Evolutionary conservation across 805 yeast species (phyloP).

Genomic region (Grigorovia jiainica): DNA sequence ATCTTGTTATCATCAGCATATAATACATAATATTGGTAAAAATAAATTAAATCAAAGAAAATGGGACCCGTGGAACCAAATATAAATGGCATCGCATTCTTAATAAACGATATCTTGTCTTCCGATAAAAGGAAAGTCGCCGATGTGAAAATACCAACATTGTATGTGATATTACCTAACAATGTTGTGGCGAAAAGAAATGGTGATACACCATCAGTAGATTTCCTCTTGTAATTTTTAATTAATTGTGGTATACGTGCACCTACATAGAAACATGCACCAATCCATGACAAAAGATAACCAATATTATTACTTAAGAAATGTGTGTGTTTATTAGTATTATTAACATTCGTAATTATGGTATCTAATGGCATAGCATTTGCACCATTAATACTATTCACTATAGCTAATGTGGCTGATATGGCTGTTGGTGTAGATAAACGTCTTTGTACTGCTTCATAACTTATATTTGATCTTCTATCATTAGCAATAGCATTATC

Average conservation of each 20-base stretch:
- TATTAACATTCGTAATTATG: neutral
- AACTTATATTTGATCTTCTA: slow-evolving; percentile 28
- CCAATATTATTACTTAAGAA: slow-evolving; percentile 29
- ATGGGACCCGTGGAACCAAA: slow-evolving; percentile 83
- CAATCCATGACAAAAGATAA: slow-evolving; percentile 58
- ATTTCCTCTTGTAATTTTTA: slow-evolving; percentile 67
- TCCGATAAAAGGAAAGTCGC: slow-evolving; percentile 38
- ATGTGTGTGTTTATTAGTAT: neutral
- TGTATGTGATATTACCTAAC: slow-evolving; percentile 67
- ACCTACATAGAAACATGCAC: slow-evolving; percentile 63
- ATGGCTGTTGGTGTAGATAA: slow-evolving; percentile 20
- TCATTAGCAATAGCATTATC: slow-evolving; percentile 38
- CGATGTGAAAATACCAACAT: slow-evolving; percentile 61
- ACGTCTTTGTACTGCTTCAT: slow-evolving; percentile 27
- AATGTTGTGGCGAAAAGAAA: slow-evolving; percentile 70
- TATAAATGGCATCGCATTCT: slow-evolving; percentile 70
- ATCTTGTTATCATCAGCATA: slow-evolving; percentile 24
- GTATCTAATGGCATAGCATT: neutral
- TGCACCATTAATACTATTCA: slow-evolving; percentile 1
- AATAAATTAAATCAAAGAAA: slow-evolving; percentile 60
- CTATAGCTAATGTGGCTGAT: neutral
- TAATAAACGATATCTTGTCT: slow-evolving; percentile 39
- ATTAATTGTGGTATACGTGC: slow-evolving; percentile 79
- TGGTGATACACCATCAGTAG: slow-evolving; percentile 82
- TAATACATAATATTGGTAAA: slow-evolving; percentile 43